These are phyloP conservation scores for Psilocybe sp. DNA, from an alignment of 768 basidiomycete genomes.

Conservation along the genomic window DNA sequence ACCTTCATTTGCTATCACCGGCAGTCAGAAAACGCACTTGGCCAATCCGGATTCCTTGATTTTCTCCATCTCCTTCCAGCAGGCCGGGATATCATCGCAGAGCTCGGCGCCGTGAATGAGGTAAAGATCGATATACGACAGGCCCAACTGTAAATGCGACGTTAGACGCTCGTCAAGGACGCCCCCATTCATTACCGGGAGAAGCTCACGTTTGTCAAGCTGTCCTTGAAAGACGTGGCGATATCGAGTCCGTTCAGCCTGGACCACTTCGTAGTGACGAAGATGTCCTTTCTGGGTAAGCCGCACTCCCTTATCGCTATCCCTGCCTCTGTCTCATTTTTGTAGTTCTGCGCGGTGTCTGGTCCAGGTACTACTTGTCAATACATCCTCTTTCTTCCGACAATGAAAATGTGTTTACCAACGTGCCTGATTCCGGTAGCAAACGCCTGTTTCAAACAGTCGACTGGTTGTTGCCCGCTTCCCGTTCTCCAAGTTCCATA, in stretches of 20 bases:
- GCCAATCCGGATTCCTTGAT: conserved; percentile 51
- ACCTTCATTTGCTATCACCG: not conserved
- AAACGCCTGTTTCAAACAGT: conserved; percentile 61
- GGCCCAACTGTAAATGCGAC: conserved; percentile 44
- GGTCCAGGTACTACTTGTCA: not conserved
- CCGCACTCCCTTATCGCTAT: conserved; percentile 52
- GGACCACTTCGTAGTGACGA: conserved; percentile 66
- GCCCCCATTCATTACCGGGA: not conserved
- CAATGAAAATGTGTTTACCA: conserved; percentile 29
- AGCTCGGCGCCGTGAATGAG: conserved; percentile 59
- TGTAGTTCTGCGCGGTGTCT: conserved; percentile 62
- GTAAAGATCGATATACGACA: conserved; percentile 68
- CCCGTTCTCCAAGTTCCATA: conserved; percentile 65
- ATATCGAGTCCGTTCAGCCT: conserved; percentile 47
- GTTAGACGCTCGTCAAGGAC: not conserved
- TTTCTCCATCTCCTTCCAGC: conserved; percentile 63
- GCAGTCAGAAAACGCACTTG: conserved; percentile 23
- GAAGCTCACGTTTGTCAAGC: conserved; percentile 47
- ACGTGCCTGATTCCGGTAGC: conserved; percentile 59
- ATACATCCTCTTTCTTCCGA: not conserved
- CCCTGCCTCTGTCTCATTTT: conserved; percentile 58
- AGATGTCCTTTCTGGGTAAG: conserved; percentile 49
- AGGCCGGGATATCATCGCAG: conserved; percentile 52
- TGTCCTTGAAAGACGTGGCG: conserved; percentile 51
- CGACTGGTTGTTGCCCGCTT: conserved; percentile 46